Conservation (phyloP, 805 yeast genomes). For the Komagataella phaffii region DNA sequence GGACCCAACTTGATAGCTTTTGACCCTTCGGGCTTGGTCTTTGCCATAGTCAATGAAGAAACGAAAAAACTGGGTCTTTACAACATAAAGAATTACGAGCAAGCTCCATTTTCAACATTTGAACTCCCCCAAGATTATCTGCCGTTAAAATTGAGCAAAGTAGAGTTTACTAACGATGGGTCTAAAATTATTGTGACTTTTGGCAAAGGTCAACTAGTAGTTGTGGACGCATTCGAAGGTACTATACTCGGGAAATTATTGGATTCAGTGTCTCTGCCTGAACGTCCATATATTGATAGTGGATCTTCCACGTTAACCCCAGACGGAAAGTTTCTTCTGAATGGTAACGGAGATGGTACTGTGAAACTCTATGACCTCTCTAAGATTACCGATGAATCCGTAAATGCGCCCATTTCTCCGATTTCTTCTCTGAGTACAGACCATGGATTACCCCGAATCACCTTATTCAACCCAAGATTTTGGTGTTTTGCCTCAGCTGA, state of each 20-base stretch:
- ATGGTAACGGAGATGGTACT: slow-evolving; percentile 44
- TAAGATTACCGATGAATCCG: background rate
- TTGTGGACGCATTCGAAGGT: slow-evolving; percentile 64
- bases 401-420: slow-evolving; percentile 5
- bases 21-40: slow-evolving; percentile 77
- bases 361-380: slow-evolving; percentile 38
- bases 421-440: slow-evolving; percentile 7
- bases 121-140: slow-evolving; percentile 16
- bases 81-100: slow-evolving; percentile 43
- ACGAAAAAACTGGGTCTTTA: slow-evolving; percentile 40
- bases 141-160: slow-evolving; percentile 8
- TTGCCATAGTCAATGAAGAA: slow-evolving; percentile 48
- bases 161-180: slow-evolving; percentile 32
- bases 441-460: slow-evolving; percentile 29
- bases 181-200: slow-evolving; percentile 26
- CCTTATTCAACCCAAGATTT: slow-evolving; percentile 48
- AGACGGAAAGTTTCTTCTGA: slow-evolving; percentile 49
- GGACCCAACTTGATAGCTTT: slow-evolving; percentile 47
- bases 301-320: slow-evolving; percentile 52
- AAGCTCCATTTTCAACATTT: slow-evolving; percentile 38
- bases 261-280: slow-evolving; percentile 35
- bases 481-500: slow-evolving; percentile 56
- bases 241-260: slow-evolving; percentile 27
- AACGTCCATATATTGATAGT: slow-evolving; percentile 26
- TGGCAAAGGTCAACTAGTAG: slow-evolving; percentile 36